Base-by-base conservation (phyloP, 805 yeast genomes). In the Ogataea dorogensis region DNA sequence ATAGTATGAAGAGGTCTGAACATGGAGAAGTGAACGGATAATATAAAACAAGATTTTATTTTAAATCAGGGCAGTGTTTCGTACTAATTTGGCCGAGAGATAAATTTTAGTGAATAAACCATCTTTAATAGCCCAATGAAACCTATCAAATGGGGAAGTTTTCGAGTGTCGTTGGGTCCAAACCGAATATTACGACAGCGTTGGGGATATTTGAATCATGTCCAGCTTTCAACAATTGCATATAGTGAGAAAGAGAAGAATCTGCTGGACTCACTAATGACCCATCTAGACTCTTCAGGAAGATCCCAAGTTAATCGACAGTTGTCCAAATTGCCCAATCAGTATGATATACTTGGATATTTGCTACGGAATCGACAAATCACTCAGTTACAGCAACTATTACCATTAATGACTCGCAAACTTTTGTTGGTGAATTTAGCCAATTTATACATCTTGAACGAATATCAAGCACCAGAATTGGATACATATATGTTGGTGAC, bases 1-100 rank as follows among this genome's bases (percentile, higher is more conserved):
- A 36, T 33, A 3, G 42, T 44, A 15, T 39, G 37, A 5, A 32
- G 17, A 8, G 50, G 54, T 28, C 45, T 39, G 24, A 44, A 47
- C 41, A 40, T 37, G 21, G 12, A 11, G n/a, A 15, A 20, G n/a
- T 11, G 16, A 22, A 3, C 8, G 23, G 22, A 14, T 5, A 8
- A 10, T 12, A 20, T 12, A 7, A 17, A 17, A 13, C 11, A 12
- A n/a, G n/a, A 16, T 15, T 14, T 5, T 3, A 13, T 17, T 24
- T n/a, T 24, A 22, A 33, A 33, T 33, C 39, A 35, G 26, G 39
- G 39, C 39, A 24, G 39, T 35, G 39, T 17, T 14, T 11, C n/a
- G n/a, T n/a, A n/a, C n/a, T n/a, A n/a, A n/a, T n/a, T n/a, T n/a
- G 14, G 9, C 16, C 13, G 13, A 17, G 12, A 30, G 21, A 30